Evolutionary conservation across 2,329 filamentous ascomycete genomes (phyloP).

Genomic region (Penicillium sp.): DNA sequence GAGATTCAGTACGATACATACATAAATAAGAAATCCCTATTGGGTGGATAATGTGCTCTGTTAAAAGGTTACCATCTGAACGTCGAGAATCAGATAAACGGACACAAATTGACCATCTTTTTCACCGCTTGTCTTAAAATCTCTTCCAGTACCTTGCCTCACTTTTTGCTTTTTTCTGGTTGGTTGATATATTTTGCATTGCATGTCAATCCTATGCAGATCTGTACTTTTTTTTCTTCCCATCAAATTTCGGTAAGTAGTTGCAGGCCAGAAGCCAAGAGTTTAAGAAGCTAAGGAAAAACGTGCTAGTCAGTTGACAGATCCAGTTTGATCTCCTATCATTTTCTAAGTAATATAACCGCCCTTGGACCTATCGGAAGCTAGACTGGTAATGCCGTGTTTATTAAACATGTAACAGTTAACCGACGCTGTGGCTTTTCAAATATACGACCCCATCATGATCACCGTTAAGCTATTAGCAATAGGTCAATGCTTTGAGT

Average conservation of each 20-base stretch:
- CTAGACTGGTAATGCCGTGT: background rate
- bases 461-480: conserved; percentile 17
- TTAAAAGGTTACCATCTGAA: background rate
- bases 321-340: conserved; percentile 12
- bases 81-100: conserved; percentile 20
- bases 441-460: conserved; percentile 16
- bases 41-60: background rate
- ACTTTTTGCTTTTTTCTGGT: conserved; percentile 9
- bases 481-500: conserved; percentile 22
- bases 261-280: background rate
- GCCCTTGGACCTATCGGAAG: conserved; percentile 4
- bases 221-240: conserved; percentile 1
- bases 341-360: background rate
- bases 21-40: too few relatives aligned
- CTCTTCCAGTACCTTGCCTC: background rate
- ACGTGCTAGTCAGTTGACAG: conserved; percentile 15
- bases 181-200: conserved; percentile 3
- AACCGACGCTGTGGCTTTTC: background rate
- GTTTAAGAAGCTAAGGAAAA: background rate
- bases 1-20: background rate
- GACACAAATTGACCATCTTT: conserved; percentile 10
- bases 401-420: background rate
- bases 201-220: conserved; percentile 5
- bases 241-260: conserved; percentile 3
- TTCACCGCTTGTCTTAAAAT: conserved; percentile 23